A percentile compares a stretch with the other conserved stretches of the same genome.
These are phyloP conservation scores for Hymenoscyphus linearis DNA, from an alignment of 2,329 filamentous ascomycete genomes.

Conservation along the genomic window DNA sequence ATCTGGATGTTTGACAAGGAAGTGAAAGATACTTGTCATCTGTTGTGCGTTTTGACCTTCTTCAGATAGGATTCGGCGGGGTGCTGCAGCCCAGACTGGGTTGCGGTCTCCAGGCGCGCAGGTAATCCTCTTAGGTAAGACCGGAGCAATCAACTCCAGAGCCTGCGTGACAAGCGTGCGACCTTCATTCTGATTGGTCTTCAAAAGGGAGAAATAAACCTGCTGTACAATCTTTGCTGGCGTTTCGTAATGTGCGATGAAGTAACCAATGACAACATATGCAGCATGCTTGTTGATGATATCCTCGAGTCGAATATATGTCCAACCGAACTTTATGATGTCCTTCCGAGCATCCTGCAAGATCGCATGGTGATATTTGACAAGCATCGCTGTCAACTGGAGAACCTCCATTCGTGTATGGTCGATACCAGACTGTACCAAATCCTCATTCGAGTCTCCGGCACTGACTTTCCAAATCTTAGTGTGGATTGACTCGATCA, in stretches of 20 bases:
- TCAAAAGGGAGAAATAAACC: slow-evolving; percentile 85
- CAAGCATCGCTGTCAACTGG: slow-evolving; percentile 87
- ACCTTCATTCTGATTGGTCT: slow-evolving; percentile 93
- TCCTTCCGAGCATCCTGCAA: slow-evolving; percentile 92
- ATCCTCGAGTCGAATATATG: slow-evolving; percentile 95
- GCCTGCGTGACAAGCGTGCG: slow-evolving; percentile 89
- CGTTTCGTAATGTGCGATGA: slow-evolving; percentile 95
- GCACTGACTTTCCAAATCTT: slow-evolving; percentile 92
- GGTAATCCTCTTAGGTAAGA: slow-evolving; percentile 78
- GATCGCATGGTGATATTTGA: slow-evolving; percentile 88
- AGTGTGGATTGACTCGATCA: slow-evolving; percentile 86
- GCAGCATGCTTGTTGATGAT: slow-evolving; percentile 98
- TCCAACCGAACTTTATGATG: slow-evolving; percentile 99
- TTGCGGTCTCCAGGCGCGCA: slow-evolving; percentile 63
- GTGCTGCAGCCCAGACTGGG: slow-evolving; percentile 83
- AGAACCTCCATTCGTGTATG: slow-evolving; percentile 94
- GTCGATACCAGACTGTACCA: slow-evolving; percentile 79
- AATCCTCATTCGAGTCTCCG: slow-evolving; percentile 76
- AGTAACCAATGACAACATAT: slow-evolving; percentile 95
- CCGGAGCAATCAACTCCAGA: slow-evolving; percentile 89
- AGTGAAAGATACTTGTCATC: slow-evolving; percentile 95
- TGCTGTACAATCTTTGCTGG: slow-evolving; percentile 93
- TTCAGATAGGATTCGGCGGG: slow-evolving; percentile 84
- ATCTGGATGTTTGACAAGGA: slow-evolving; percentile 85
- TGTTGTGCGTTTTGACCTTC: slow-evolving; percentile 94